These are phyloP conservation scores for Stellera chamaejasme DNA, from an alignment of 345 rosid genomes.

Conservation along the genomic window DNA sequence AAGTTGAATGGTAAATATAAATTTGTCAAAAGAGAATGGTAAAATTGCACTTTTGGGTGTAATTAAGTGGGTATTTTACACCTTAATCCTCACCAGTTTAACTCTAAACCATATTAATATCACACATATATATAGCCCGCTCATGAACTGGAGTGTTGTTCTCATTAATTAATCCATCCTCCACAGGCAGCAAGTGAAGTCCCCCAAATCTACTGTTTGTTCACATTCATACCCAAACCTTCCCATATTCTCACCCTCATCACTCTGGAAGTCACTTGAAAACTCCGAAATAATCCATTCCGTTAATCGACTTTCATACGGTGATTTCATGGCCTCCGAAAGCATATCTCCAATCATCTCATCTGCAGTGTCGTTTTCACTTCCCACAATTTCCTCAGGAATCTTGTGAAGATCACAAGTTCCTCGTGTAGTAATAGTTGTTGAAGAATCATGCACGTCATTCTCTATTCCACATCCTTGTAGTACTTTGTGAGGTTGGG, in stretches of 20 bases:
- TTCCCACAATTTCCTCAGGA: slow-evolving; percentile 9
- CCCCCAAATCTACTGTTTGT: too few species aligned
- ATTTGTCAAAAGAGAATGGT: too few species aligned
- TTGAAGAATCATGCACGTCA: slow-evolving; percentile 11
- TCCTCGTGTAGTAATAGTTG: slow-evolving; percentile 6
- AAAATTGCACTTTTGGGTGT: too few species aligned
- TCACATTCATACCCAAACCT: too few species aligned
- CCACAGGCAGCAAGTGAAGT: too few species aligned
- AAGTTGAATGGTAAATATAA: too few species aligned
- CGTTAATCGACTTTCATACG: slow-evolving; percentile 36
- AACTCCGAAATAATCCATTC: slow-evolving; percentile 50
- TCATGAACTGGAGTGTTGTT: too few species aligned
- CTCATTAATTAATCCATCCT: too few species aligned
- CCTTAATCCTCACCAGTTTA: too few species aligned
- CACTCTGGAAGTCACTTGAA: slow-evolving; percentile 19
- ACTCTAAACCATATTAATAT: too few species aligned
- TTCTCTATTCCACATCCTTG: slow-evolving; percentile 18
- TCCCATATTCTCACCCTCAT: not conserved
- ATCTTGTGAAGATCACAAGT: slow-evolving; percentile 1
- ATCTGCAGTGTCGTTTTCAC: slow-evolving; percentile 11
- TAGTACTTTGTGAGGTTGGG: slow-evolving; percentile 20
- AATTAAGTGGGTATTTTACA: too few species aligned
- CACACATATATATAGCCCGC: too few species aligned
- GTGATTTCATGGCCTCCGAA: slow-evolving; percentile 30
- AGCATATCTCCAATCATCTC: slow-evolving; percentile 6